Evolutionary conservation across 768 basidiomycete species (phyloP).

Genomic region (Leucocoprinus sp.): DNA sequence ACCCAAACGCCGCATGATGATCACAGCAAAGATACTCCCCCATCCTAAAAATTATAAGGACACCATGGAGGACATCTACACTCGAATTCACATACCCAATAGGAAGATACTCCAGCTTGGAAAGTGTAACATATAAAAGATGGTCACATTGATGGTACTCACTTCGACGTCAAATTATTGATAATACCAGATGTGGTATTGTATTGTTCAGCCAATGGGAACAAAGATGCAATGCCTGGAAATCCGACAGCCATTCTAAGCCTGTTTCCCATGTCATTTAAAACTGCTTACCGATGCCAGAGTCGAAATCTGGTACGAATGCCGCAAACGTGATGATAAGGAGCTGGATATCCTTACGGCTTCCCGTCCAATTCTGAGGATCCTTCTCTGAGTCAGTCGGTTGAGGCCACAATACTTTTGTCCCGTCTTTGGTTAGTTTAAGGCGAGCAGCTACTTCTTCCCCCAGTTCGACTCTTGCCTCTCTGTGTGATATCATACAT

Average conservation of each 20-base stretch:
- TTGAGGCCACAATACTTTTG: conserved; percentile 61
- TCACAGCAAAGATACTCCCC: conserved; percentile 54
- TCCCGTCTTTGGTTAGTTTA: conserved; percentile 49
- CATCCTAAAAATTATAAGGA: conserved; percentile 17
- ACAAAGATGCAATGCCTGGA: conserved; percentile 45
- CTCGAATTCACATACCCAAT: conserved; percentile 28
- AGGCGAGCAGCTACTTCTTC: conserved; percentile 42
- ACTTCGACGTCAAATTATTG: conserved; percentile 57
- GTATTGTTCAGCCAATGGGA: conserved; percentile 49
- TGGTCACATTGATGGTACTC: conserved; percentile 9
- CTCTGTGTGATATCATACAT: too few species aligned
- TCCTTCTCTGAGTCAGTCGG: conserved; percentile 52
- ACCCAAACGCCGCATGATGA: conserved; percentile 54
- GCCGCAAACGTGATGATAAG: conserved; percentile 56
- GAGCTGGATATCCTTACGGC: conserved; percentile 47
- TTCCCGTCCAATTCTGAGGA: conserved; percentile 56
- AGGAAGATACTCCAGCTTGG: conserved; percentile 60
- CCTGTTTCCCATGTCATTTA: background rate
- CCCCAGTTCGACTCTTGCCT: conserved; percentile 57
- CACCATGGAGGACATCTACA: background rate
- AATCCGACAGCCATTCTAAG: background rate
- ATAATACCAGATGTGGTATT: conserved; percentile 47
- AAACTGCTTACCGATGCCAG: conserved; percentile 41
- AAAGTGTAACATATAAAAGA: background rate
- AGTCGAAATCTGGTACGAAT: conserved; percentile 61